Conservation (phyloP, 129 eudicot genomes). For the Pittosporum tobira region DNA sequence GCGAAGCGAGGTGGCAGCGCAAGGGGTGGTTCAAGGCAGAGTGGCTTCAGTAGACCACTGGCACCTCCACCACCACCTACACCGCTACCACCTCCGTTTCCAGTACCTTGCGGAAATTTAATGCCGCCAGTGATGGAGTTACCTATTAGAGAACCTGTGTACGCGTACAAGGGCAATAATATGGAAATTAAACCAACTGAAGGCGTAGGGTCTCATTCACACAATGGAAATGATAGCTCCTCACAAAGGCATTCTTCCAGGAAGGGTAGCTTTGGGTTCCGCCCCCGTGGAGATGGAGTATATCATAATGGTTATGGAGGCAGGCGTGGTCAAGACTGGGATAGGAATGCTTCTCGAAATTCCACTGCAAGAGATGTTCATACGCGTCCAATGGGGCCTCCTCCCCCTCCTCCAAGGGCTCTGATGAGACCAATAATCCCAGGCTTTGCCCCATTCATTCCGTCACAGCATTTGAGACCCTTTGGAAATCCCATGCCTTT, state of each 20-base stretch:
- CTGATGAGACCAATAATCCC: constrained; percentile 42
- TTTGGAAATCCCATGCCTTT: constrained; percentile 48
- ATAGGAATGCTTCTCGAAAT: constrained; percentile 32
- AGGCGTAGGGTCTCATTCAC: constrained; percentile 18
- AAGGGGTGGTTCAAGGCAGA: constrained; percentile 26
- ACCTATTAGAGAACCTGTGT: constrained; percentile 29
- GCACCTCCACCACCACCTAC: constrained; percentile 34
- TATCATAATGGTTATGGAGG: constrained; percentile 53
- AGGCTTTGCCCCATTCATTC: constrained; percentile 44
- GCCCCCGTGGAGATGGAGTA: constrained; percentile 56
- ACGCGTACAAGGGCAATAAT: constrained; percentile 21
- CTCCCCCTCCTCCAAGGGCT: constrained; percentile 44
- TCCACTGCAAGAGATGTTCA: constrained; percentile 33
- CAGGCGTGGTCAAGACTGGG: constrained; percentile 42
- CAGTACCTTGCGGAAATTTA: constrained; percentile 31
- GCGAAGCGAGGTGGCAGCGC: constrained; percentile 30
- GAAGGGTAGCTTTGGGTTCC: constrained; percentile 46
- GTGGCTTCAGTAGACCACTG: constrained; percentile 19
- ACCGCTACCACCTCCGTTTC: constrained; percentile 46
- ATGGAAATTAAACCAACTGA: constrained; percentile 38
- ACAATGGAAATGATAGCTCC: constrained; percentile 29
- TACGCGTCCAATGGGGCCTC: constrained; percentile 38
- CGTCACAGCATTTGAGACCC: constrained; percentile 32
- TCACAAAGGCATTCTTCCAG: constrained; percentile 33
- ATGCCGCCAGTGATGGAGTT: constrained; percentile 28